These are phyloP conservation scores for Ganoderma lucidum DNA, from an alignment of 1,284 basidiomycete species.

Conservation along the genomic window DNA sequence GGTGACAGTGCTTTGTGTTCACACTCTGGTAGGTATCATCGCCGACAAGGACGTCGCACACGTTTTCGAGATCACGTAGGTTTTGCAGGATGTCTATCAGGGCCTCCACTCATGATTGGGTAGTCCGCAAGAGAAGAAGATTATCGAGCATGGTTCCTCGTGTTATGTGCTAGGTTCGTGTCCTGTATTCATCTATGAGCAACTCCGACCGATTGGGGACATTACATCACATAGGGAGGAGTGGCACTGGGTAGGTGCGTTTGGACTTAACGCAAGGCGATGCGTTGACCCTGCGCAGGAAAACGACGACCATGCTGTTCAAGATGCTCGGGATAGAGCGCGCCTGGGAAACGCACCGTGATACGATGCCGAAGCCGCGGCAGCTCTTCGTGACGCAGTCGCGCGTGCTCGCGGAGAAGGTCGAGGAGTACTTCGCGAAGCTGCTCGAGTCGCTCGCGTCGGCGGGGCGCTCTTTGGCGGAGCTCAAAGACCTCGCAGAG, in stretches of 20 bases:
- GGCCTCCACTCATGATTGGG: background rate
- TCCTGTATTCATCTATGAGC: too few species aligned
- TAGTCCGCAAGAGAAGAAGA: constrained; percentile 65
- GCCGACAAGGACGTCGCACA: constrained; percentile 55
- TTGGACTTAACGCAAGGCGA: background rate
- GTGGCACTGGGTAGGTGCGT: constrained; percentile 70
- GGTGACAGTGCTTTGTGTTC: background rate
- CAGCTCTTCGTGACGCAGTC: constrained; percentile 82
- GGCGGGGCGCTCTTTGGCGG: constrained; percentile 47
- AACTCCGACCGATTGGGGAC: background rate
- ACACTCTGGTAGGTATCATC: constrained; percentile 49
- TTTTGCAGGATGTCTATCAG: constrained; percentile 23
- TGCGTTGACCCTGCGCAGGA: constrained; percentile 49
- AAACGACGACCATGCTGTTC: constrained; percentile 80
- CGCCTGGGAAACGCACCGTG: constrained; percentile 49
- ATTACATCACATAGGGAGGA: constrained; percentile 44
- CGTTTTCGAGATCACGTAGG: constrained; percentile 63
- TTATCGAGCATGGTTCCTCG: constrained; percentile 66
- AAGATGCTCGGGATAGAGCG: constrained; percentile 75
- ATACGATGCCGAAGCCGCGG: constrained; percentile 48
- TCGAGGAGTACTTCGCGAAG: constrained; percentile 70
- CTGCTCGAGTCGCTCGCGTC: constrained; percentile 56
- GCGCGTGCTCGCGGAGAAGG: constrained; percentile 66
- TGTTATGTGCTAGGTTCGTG: constrained; percentile 68
- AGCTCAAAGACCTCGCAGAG: constrained; percentile 43